These are phyloP conservation scores for Russula ochroleuca DNA, from an alignment of 768 basidiomycete species.

Conservation along the genomic window DNA sequence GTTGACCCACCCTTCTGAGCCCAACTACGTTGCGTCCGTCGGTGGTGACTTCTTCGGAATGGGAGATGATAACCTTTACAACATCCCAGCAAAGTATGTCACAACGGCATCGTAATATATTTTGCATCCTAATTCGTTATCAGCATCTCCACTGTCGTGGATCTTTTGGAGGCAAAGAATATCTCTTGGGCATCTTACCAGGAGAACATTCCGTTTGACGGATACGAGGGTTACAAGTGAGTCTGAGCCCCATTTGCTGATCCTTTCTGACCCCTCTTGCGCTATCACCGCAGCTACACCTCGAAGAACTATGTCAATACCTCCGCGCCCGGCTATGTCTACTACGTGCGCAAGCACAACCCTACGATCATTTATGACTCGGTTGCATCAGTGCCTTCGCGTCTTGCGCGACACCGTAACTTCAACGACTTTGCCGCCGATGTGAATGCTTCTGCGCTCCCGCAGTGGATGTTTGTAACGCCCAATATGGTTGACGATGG, in stretches of 20 bases:
- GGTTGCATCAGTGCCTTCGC: constrained; percentile 40
- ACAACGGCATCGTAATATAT: not conserved
- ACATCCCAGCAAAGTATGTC: constrained; percentile 30
- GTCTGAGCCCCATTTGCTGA: not conserved
- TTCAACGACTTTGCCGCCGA: constrained; percentile 62
- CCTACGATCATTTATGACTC: constrained; percentile 51
- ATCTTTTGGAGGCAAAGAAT: constrained; percentile 52
- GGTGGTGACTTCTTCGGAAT: constrained; percentile 55
- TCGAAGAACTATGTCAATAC: constrained; percentile 39
- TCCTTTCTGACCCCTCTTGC: not conserved
- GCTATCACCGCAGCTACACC: constrained; percentile 32
- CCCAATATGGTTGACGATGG: constrained; percentile 58
- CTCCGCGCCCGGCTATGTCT: constrained; percentile 39
- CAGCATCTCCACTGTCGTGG: constrained; percentile 49
- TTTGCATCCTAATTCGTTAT: not conserved
- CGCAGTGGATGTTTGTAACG: constrained; percentile 61
- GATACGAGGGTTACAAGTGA: constrained; percentile 34
- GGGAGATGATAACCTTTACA: constrained; percentile 39
- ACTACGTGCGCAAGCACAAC: constrained; percentile 56
- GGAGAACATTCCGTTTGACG: constrained; percentile 53
- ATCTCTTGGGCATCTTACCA: constrained; percentile 62
- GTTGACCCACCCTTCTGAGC: constrained; percentile 57
- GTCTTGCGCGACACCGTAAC: constrained; percentile 47
- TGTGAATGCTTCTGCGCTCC: constrained; percentile 44
- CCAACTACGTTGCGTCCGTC: constrained; percentile 51